Evolutionary conservation across 805 yeast genomes (phyloP), one percentile per base, ranked within the genome.

Genomic region (Cyberlindnera galapagoensis): DNA sequence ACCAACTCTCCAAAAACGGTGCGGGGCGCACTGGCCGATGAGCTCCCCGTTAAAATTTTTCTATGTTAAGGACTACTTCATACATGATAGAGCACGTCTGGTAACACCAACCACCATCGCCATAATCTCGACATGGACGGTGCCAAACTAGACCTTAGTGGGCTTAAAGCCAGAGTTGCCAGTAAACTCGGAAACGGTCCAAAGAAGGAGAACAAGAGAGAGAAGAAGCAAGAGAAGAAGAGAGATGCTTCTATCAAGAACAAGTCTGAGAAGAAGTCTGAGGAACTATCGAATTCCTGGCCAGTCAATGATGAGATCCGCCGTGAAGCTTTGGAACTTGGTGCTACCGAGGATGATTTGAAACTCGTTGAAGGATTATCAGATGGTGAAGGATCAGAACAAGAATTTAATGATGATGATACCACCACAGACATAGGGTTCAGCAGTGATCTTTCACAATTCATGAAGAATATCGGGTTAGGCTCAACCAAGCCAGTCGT

Each of bases 341-440:
- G 97, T 21, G 97, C 96, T 14, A 69, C 85, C 11, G 92, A 83
- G 44, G 88, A 77, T 15, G 97, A 87, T 54, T 52, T 88, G 28
- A 69, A 71, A 26, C 57, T 87, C 31, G 45, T 88, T 9, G 67
- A 69, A 21, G 81, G 68, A 11, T 45, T 80, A 4, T 74, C 69
- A 16, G 77, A 67, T 21, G 74, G 61, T 19, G 67, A 55, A 18
- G 63, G 49, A n/a, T 58, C 60, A 24, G 63, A 56, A 35, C 57
- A 60, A 33, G 70, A 60, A 32, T 58, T 62, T 29, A 52, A 43
- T 11, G 30, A 17, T 20, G 56, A 35, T 11, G 66, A 58, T 15
- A 52, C 41, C 10, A 43, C 43, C 10, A 42, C 44, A 3, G 63
- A 74, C 36, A 54, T 59, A 18, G 50, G 51, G 1, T 65, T 83